Conservation (phyloP, 306 rosid species). For the Herpetospermum pedunculosum region DNA sequence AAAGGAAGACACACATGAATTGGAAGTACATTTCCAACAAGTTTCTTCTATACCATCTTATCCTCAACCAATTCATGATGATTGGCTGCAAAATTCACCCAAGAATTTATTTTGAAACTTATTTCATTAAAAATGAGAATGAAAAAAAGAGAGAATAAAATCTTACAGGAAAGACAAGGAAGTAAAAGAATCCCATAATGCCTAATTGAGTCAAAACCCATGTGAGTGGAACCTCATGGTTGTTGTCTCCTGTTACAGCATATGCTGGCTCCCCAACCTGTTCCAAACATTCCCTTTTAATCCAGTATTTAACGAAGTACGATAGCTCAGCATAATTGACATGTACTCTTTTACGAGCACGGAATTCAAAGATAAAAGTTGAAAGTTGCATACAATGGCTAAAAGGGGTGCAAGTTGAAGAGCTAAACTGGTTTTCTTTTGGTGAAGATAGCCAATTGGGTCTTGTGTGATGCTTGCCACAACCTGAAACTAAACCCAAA, state of each 20-base stretch:
- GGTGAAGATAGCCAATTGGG: conserved; percentile 17
- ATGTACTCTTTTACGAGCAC: too few relatives aligned
- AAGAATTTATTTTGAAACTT: background rate
- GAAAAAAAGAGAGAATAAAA: background rate
- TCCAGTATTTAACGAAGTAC: background rate
- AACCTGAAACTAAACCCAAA: conserved; percentile 30
- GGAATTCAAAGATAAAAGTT: too few relatives aligned
- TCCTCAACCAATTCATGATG: conserved; percentile 78
- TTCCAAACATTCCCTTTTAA: background rate
- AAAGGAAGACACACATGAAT: conserved; percentile 87
- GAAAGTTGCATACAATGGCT: conserved; percentile 41
- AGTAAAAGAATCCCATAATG: conserved; percentile 50
- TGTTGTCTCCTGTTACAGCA: conserved; percentile 67
- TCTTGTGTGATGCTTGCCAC: conserved; percentile 21
- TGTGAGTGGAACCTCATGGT: conserved; percentile 29
- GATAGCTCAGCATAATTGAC: too few relatives aligned
- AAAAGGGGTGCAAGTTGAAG: conserved; percentile 55
- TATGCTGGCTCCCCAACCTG: conserved; percentile 62
- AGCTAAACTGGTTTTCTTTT: conserved; percentile 42
- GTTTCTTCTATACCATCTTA: conserved; percentile 76
- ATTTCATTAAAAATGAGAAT: background rate
- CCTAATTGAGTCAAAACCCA: conserved; percentile 47
- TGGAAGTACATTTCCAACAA: conserved; percentile 68
- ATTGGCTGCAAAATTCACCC: conserved; percentile 51
- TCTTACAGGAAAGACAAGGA: conserved; percentile 64